Base-by-base conservation (phyloP, 164 flowering plant genomes). In the grape (Vitis vinifera) region DNA sequence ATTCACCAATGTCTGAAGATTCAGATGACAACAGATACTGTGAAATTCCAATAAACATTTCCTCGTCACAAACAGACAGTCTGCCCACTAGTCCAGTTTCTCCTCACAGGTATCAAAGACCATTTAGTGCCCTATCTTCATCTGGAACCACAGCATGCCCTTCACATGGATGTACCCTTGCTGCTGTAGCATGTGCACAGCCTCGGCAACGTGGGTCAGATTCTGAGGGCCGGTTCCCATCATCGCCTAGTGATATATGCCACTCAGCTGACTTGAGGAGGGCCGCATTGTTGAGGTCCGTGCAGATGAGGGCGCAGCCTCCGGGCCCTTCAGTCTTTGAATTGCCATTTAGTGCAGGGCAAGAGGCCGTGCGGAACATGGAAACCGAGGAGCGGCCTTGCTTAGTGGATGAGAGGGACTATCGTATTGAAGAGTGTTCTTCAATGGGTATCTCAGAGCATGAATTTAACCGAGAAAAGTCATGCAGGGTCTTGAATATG, bases 1-100 rank as follows among this genome's bases (percentile, higher is more conserved):
- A 91, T 63, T 95, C 99, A 47, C 98, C 99, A 58, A 93, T 95
- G 98, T 91, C 92, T 27, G 98, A 95, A 76, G 99, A 95, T 72
- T 86, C 85, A 0, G 99, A 95, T 62, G 99, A 95, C 66, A 77
- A 90, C 1, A 79, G 93, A 59, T 95, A 73, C 71, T 81, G 81
- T 63, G 97, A 92, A 68, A 71, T 72, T n/a, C 58, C 74, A n/a
- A 19, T 70, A 58, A 79, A 68, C 71, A 59, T 82, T 29, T 77
- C 81, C 63, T 74, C 83, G 14, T 59, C 85, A 14, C 96, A 84
- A 69, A 63, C 84, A 15, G 97, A 92, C 56, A 86, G 89, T 69
- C 62, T 58, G 4, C 84, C 91, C 9, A 84, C 85, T 11, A 91
- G 97, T 71, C 98, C 97, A n/a, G 91, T 88, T 63, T 95, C 99